Conservation (phyloP, 129 eudicot species). For the Chrysanthemum lavandulifolium region DNA sequence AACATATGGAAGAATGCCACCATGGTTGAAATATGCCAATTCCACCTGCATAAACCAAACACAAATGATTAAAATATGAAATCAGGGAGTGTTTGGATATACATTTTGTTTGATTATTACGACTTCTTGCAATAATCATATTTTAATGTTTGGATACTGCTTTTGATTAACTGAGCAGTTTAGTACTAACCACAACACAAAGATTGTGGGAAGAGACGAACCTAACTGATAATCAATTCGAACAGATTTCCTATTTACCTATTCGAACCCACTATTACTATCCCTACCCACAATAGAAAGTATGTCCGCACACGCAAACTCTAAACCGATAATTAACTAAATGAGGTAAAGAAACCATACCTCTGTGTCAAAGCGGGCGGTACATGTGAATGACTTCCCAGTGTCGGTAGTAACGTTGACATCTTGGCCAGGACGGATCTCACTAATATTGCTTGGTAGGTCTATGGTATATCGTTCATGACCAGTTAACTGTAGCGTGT, state of each 20-base stretch:
- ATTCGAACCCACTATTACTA: too few relatives aligned
- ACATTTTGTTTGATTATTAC: too few relatives aligned
- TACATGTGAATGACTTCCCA: slow-evolving; percentile 90
- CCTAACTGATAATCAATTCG: too few relatives aligned
- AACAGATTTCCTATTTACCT: too few relatives aligned
- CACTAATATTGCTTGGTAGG: slow-evolving; percentile 62
- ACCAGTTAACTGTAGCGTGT: slow-evolving; percentile 74
- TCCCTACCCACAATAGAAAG: background rate
- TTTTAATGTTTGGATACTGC: too few relatives aligned
- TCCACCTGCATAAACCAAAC: slow-evolving; percentile 45
- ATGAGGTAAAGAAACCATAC: slow-evolving; percentile 30
- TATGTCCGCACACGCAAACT: too few relatives aligned
- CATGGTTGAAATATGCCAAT: slow-evolving; percentile 61
- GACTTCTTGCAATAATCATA: too few relatives aligned
- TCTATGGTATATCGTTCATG: slow-evolving; percentile 83
- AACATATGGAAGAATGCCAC: slow-evolving; percentile 65
- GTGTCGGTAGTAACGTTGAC: slow-evolving; percentile 63
- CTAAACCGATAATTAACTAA: background rate
- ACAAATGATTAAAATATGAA: background rate
- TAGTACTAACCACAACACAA: too few relatives aligned
- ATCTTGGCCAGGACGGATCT: slow-evolving; percentile 92
- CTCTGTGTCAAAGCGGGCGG: slow-evolving; percentile 90
- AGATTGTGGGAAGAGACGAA: too few relatives aligned
- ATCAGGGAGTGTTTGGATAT: too few relatives aligned
- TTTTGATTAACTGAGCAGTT: too few relatives aligned